These are phyloP conservation scores for Tirmania nivea DNA, from an alignment of 495 filamentous ascomycete genomes.

Conservation along the genomic window DNA sequence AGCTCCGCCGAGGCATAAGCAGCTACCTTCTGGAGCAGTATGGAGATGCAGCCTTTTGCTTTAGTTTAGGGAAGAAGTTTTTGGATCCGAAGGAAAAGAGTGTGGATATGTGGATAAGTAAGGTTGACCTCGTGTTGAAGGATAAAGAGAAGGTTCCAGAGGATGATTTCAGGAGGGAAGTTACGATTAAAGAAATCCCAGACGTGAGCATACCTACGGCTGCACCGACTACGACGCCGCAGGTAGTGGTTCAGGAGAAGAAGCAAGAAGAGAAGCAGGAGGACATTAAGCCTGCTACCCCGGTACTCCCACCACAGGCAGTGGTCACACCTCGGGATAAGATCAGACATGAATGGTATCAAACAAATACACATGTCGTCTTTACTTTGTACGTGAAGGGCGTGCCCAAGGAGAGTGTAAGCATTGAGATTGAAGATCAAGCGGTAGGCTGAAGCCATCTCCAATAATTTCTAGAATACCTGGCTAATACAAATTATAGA, in stretches of 20 bases:
- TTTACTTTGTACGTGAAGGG: conserved; percentile 54
- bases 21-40: conserved; percentile 48
- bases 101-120: conserved; percentile 40
- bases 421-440: conserved; percentile 31
- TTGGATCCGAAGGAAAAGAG: conserved; percentile 36
- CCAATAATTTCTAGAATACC: not conserved
- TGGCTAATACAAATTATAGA: conserved; percentile 18
- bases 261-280: conserved; percentile 14
- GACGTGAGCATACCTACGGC: conserved; percentile 29
- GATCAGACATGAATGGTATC: conserved; percentile 65
- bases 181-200: conserved; percentile 43
- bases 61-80: conserved; percentile 37
- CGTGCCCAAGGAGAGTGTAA: conserved; percentile 39
- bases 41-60: conserved; percentile 55
- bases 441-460: conserved; percentile 2
- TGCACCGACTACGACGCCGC: conserved; percentile 14
- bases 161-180: conserved; percentile 34
- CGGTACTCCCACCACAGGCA: conserved; percentile 7
- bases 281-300: conserved; percentile 5
- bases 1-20: conserved; percentile 58
- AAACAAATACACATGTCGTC: conserved; percentile 40
- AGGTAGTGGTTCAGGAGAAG: conserved; percentile 21
- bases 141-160: conserved; percentile 27
- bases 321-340: conserved; percentile 35
- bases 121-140: conserved; percentile 28